These are phyloP conservation scores for Fusarium papillatum DNA, from an alignment of 2,329 filamentous ascomycete genomes.

Conservation along the genomic window DNA sequence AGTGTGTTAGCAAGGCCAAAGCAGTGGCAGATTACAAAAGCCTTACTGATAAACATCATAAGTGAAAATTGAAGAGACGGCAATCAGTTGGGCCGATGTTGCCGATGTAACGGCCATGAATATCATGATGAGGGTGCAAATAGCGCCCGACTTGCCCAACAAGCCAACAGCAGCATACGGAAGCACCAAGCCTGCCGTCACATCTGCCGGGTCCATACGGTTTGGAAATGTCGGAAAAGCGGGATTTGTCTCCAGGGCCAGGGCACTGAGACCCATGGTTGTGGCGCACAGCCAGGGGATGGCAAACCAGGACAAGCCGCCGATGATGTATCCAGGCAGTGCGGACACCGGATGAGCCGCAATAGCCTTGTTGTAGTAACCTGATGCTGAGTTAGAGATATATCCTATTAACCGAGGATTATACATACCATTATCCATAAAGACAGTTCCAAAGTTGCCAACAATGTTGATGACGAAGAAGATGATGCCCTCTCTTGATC, in stretches of 20 bases:
- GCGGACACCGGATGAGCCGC: constrained; percentile 88
- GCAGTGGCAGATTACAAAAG: neutral
- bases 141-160: constrained; percentile 61
- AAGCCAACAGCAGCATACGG: constrained; percentile 89
- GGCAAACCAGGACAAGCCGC: constrained; percentile 91
- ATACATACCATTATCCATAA: constrained; percentile 75
- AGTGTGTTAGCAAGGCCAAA: fast-evolving
- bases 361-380: constrained; percentile 95
- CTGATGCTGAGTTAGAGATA: constrained; percentile 44
- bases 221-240: constrained; percentile 64
- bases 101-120: constrained; percentile 81
- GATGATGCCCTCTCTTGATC: constrained; percentile 77
- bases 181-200: constrained; percentile 86
- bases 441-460: constrained; percentile 88
- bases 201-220: constrained; percentile 63
- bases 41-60: constrained; percentile 34
- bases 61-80: constrained; percentile 81
- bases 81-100: constrained; percentile 84
- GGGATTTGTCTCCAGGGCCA: constrained; percentile 75
- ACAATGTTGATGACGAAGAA: constrained; percentile 94
- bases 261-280: constrained; percentile 86
- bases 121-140: constrained; percentile 42
- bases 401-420: no score
- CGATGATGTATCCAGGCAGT: constrained; percentile 89
- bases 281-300: constrained; percentile 93